These are phyloP conservation scores for Neurospora sp. DNA, from an alignment of 495 filamentous ascomycete species.

Conservation along the genomic window DNA sequence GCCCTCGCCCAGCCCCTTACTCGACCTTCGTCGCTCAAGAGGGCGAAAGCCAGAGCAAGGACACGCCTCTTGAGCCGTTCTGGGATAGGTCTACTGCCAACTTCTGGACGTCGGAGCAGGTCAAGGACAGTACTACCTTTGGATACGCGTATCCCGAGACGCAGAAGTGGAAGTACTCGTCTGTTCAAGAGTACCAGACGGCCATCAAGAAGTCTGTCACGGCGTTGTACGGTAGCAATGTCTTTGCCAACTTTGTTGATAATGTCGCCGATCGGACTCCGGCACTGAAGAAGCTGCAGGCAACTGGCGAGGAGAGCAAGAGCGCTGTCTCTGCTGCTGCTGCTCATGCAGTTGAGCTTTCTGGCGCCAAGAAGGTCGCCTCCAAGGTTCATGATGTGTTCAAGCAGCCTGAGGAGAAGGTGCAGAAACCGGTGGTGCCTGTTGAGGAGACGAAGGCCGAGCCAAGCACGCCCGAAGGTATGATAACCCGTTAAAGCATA, in stretches of 20 bases:
- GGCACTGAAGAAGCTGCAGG: background rate
- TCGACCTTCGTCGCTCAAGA: conserved; percentile 41
- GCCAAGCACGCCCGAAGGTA: background rate
- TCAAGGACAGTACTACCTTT: conserved; percentile 31
- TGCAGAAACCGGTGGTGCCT: background rate
- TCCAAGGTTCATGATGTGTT: background rate
- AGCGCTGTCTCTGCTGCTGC: background rate
- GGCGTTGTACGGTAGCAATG: conserved; percentile 17
- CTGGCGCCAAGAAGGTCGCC: background rate
- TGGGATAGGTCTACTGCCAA: conserved; percentile 25
- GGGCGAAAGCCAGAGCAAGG: conserved; percentile 27
- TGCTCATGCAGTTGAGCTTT: background rate
- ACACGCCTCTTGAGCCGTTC: conserved; percentile 36
- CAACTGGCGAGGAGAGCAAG: background rate
- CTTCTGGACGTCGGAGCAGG: conserved; percentile 38
- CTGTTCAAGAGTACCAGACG: conserved; percentile 6
- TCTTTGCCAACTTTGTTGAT: conserved; percentile 13
- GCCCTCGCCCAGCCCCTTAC: conserved; percentile 33
- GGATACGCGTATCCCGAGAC: conserved; percentile 54
- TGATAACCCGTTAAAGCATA: background rate
- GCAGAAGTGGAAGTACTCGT: conserved; percentile 14
- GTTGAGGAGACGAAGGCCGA: background rate
- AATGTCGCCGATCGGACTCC: conserved; percentile 6
- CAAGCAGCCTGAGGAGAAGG: background rate
- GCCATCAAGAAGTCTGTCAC: conserved; percentile 8